These are phyloP conservation scores for Hemerocallis citrina DNA, from an alignment of 106 monocot genomes.

Conservation along the genomic window DNA sequence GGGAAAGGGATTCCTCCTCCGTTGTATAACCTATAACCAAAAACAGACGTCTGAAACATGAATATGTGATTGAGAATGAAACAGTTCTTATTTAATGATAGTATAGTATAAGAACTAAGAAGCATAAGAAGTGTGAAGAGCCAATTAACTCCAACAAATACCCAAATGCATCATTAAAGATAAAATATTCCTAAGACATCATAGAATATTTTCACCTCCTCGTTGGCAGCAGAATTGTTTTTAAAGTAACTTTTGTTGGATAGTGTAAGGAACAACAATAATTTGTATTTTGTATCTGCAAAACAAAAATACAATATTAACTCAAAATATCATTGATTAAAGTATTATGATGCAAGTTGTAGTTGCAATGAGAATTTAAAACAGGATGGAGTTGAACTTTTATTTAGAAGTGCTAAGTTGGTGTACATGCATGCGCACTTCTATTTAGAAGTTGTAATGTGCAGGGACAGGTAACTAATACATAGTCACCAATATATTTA, in stretches of 20 bases:
- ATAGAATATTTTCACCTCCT: constrained; percentile 14
- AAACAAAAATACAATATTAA: no score
- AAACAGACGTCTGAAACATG: neutral
- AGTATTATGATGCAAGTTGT: no score
- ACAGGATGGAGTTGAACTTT: neutral
- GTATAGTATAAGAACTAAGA: neutral
- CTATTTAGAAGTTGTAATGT: no score
- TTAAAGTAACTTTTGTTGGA: constrained; percentile 14
- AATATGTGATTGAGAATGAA: neutral
- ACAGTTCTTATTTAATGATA: neutral
- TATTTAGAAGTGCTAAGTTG: neutral
- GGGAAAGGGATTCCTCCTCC: constrained; percentile 17
- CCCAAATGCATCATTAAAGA: neutral
- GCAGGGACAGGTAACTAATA: neutral
- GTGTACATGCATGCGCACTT: neutral
- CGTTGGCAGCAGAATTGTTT: constrained; percentile 12
- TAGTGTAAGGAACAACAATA: constrained; percentile 2
- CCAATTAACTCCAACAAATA: neutral
- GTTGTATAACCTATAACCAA: constrained; percentile 15
- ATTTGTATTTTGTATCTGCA: constrained; percentile 24
- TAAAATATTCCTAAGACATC: neutral
- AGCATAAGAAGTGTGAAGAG: neutral
- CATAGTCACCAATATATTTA: no score
- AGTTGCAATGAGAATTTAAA: neutral
- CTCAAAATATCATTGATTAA: no score